These are phyloP conservation scores for Jaltomata sinuosa DNA, from an alignment of 257 asterid genomes.

Conservation along the genomic window DNA sequence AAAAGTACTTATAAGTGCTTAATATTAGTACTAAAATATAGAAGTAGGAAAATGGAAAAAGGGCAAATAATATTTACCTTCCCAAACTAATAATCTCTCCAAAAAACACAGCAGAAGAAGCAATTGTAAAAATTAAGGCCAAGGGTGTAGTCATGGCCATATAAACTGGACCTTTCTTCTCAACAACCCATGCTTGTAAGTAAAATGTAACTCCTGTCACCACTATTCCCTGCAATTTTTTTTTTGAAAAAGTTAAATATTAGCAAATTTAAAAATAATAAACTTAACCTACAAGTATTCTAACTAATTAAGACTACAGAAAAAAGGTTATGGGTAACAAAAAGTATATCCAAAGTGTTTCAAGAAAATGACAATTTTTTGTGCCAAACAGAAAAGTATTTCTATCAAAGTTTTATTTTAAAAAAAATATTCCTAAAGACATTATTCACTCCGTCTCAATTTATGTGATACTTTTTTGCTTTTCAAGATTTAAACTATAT, in stretches of 20 bases:
- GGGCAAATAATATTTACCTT: constrained; percentile 32
- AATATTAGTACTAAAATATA: neutral
- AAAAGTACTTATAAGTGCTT: neutral
- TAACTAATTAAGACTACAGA: neutral
- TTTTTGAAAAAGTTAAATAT: neutral
- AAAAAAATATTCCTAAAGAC: neutral
- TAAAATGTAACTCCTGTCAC: constrained; percentile 77
- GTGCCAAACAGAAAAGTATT: neutral
- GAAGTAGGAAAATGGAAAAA: neutral
- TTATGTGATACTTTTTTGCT: neutral
- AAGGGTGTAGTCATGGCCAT: constrained; percentile 72
- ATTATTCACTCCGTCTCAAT: neutral
- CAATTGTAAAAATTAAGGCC: constrained; percentile 41
- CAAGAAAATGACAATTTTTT: neutral
- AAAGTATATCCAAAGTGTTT: neutral
- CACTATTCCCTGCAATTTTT: constrained; percentile 46
- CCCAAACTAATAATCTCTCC: constrained; percentile 66
- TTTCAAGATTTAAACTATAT: neutral
- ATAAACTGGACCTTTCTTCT: constrained; percentile 84
- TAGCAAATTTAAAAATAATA: neutral
- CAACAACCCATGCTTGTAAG: constrained; percentile 80
- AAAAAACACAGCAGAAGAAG: constrained; percentile 46
- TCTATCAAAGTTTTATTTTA: neutral
- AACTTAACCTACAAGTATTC: neutral
- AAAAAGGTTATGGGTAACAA: neutral